phyloP scores from a whole-genome alignment of 2,329 filamentous ascomycete species.

The Colletotrichum gigasporum region DNA sequence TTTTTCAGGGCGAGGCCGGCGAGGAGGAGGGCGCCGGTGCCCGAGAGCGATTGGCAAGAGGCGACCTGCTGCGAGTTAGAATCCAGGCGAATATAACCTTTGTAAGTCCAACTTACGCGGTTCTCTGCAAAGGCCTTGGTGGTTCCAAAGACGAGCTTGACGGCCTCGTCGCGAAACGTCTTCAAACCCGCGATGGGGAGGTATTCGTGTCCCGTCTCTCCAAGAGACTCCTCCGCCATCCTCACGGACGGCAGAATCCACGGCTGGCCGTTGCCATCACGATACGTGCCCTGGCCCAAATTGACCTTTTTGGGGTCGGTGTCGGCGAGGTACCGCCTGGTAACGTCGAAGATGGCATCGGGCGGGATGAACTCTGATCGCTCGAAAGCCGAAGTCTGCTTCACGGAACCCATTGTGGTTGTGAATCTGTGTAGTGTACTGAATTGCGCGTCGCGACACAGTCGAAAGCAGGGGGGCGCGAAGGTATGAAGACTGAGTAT shows the following conservation, averaged over 20 bases:
- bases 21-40: slow-evolving; percentile 50
- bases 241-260: slow-evolving; percentile 50
- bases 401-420: slow-evolving; percentile 13
- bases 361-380: slow-evolving; percentile 38
- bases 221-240: slow-evolving; percentile 35
- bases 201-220: slow-evolving; percentile 45
- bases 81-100: too few species aligned
- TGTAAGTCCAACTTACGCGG: slow-evolving; percentile 36
- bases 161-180: slow-evolving; percentile 42
- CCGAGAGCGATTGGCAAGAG: slow-evolving; percentile 49
- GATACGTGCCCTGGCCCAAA: slow-evolving; percentile 48
- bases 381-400: slow-evolving; percentile 33
- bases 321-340: slow-evolving; percentile 43
- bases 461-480: background rate
- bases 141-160: slow-evolving; percentile 42
- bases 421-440: background rate
- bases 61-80: slow-evolving; percentile 49
- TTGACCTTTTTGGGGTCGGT: slow-evolving; percentile 45
- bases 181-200: slow-evolving; percentile 46
- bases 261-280: slow-evolving; percentile 47
- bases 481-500: background rate
- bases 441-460: background rate
- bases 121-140: slow-evolving; percentile 38
- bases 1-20: slow-evolving; percentile 43
- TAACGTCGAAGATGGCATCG: slow-evolving; percentile 47